phyloP scores from a whole-genome alignment of 2,329 filamentous ascomycete genomes.

The Cladosporium austrohemisphaericum region DNA sequence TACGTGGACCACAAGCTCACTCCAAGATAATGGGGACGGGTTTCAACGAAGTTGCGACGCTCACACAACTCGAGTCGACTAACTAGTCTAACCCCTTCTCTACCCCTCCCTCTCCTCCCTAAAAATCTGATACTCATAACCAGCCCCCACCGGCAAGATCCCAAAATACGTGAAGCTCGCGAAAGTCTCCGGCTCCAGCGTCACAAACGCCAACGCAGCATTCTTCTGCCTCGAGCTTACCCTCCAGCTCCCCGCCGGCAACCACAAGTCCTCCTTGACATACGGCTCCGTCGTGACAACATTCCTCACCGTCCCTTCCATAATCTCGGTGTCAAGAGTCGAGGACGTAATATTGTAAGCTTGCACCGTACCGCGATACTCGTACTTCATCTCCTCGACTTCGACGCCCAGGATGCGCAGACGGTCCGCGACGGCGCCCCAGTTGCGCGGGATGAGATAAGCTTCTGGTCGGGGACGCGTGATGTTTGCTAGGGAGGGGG shows the following conservation, averaged over 20 bases:
- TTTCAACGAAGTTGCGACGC: too few species aligned
- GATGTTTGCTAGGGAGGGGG: conserved; percentile 21
- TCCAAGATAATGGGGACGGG: too few species aligned
- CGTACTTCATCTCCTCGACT: conserved; percentile 22
- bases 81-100: not conserved
- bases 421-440: conserved; percentile 21
- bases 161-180: conserved; percentile 26
- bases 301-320: conserved; percentile 25
- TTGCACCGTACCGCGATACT: conserved; percentile 24
- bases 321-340: conserved; percentile 19
- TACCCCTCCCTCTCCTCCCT: conserved; percentile 10
- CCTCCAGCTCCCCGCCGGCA: conserved; percentile 24
- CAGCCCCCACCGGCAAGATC: conserved; percentile 21
- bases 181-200: conserved; percentile 28
- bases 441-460: conserved; percentile 28
- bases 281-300: conserved; percentile 21
- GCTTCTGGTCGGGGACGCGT: conserved; percentile 23
- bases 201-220: conserved; percentile 26
- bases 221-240: conserved; percentile 28
- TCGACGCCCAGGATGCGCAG: conserved; percentile 25
- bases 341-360: conserved; percentile 22
- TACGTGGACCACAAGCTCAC: too few species aligned
- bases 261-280: conserved; percentile 19
- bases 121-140: conserved; percentile 26
- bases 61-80: too few species aligned